These are phyloP conservation scores for Neopestalotiopsis sp. DNA, from an alignment of 2,329 filamentous ascomycete species.

Conservation along the genomic window DNA sequence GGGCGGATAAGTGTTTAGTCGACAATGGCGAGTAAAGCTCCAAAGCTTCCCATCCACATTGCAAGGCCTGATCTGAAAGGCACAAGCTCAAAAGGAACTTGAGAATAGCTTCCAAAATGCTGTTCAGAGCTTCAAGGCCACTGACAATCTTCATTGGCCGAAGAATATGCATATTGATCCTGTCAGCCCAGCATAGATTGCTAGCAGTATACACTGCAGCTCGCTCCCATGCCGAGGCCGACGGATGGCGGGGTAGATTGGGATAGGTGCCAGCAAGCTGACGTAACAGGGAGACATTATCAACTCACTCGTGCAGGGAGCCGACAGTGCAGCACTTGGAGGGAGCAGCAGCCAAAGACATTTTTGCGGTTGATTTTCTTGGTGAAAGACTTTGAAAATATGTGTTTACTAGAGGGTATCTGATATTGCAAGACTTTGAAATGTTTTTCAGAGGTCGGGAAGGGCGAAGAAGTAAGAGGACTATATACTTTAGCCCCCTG, in stretches of 20 bases:
- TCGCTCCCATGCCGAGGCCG: constrained; percentile 1
- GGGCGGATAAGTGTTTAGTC: neutral
- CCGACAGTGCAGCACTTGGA: constrained; percentile 58
- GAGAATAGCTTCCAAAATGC: neutral
- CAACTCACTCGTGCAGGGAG: constrained; percentile 58
- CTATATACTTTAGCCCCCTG: neutral
- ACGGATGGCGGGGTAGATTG: constrained; percentile 11
- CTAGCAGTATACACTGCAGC: neutral
- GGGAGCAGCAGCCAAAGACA: constrained; percentile 50
- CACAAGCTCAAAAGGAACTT: neutral
- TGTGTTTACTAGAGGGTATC: neutral
- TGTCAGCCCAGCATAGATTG: neutral
- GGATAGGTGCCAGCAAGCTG: neutral
- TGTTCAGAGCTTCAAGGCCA: neutral
- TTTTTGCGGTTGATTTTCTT: neutral
- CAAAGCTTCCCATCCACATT: neutral
- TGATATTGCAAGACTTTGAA: neutral
- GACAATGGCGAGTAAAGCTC: neutral
- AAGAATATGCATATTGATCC: neutral
- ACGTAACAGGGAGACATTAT: neutral
- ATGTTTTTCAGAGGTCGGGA: neutral
- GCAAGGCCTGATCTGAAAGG: neutral
- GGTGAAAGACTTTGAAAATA: neutral
- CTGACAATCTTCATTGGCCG: neutral
- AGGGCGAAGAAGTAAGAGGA: neutral